phyloP scores from a whole-genome alignment of 805 yeast genomes.

The Cephaloascus fragrans region DNA sequence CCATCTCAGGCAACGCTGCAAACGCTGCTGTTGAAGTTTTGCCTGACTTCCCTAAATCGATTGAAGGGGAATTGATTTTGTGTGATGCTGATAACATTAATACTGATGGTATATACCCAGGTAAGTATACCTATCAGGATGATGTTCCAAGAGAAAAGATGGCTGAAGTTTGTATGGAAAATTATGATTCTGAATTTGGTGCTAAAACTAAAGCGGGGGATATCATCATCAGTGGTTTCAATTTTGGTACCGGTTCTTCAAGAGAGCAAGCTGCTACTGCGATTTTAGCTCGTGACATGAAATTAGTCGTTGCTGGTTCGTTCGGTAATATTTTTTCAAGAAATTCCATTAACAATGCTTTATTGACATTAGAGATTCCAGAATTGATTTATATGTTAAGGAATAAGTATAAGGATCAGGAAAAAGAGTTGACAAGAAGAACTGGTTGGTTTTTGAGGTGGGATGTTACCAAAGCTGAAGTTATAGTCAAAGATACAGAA shows the following conservation, averaged over 20 bases:
- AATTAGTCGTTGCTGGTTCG: conserved; percentile 90
- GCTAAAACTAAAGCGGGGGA: conserved; percentile 77
- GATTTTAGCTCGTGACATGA: conserved; percentile 86
- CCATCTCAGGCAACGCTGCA: conserved; percentile 16
- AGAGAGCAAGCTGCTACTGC: conserved; percentile 99
- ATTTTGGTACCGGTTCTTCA: conserved; percentile 97
- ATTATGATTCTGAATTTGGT: conserved; percentile 87
- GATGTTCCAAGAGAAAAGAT: conserved; percentile 89
- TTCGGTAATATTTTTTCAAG: conserved; percentile 95
- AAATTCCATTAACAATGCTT: conserved; percentile 93
- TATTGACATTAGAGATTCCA: conserved; percentile 90
- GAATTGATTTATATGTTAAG: conserved; percentile 71
- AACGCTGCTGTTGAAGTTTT: conserved; percentile 58
- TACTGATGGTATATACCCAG: conserved; percentile 98
- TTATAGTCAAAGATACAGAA: conserved; percentile 62
- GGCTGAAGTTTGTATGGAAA: conserved; percentile 99
- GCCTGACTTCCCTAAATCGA: conserved; percentile 83
- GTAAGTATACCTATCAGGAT: conserved; percentile 97
- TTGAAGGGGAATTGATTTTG: conserved; percentile 84
- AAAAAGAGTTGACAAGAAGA: conserved; percentile 77
- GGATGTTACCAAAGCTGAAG: conserved; percentile 84
- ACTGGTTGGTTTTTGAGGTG: conserved; percentile 90
- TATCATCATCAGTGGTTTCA: conserved; percentile 84
- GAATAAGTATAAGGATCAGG: conserved; percentile 43
- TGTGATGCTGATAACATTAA: conserved; percentile 97